Evolutionary conservation across 495 filamentous ascomycete genomes (phyloP), one percentile per base, ranked within the genome.

Genomic region (Neurospora sp.): DNA sequence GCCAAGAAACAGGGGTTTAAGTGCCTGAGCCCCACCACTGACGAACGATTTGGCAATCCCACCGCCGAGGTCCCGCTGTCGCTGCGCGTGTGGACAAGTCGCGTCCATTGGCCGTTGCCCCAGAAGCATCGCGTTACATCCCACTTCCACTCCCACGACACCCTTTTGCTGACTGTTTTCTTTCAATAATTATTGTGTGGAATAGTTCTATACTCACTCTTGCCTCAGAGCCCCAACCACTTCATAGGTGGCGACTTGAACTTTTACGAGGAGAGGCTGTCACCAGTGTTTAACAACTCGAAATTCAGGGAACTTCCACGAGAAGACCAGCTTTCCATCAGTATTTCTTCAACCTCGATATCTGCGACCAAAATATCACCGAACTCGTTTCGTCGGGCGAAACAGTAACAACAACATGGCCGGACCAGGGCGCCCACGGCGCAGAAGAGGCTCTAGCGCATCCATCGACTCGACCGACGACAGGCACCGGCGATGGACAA

Each of bases 361-460:
- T 31, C 22, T 31, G 31, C 22, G 22, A 31, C 2, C 48, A 48
- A 11, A 22, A 12, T 5, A 48, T 11, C 5, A 3, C 48, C 12
- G 48, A 59, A 2, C 48, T n/a, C 20, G 4, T 59, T 59, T 14
- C 48, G 20, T 59, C 11, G 22, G 22, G 10, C 2, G 44, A 59
- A 27, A 31, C 40, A 14, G 16, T 1, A 42, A 12, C 20, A 6
- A 31, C 69, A 77, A 41, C 69, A 84, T 84, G 82, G 76, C 48
- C 20, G 48, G 48, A 59, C 22, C 73, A 70, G 77, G 81, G 48
- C 82, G 81, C 69, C 77, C 72, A 76, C 76, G 76, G 42, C 74
- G 70, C 77, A 77, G 76, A 22, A 77, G 78, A 65, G 74, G 73
- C 20, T 78, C 77, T 38, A 78, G 77, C 4, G 81, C 82, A 42